Base-by-base conservation (phyloP, 352 stramenopile species). In the Globisporangium solare region DNA sequence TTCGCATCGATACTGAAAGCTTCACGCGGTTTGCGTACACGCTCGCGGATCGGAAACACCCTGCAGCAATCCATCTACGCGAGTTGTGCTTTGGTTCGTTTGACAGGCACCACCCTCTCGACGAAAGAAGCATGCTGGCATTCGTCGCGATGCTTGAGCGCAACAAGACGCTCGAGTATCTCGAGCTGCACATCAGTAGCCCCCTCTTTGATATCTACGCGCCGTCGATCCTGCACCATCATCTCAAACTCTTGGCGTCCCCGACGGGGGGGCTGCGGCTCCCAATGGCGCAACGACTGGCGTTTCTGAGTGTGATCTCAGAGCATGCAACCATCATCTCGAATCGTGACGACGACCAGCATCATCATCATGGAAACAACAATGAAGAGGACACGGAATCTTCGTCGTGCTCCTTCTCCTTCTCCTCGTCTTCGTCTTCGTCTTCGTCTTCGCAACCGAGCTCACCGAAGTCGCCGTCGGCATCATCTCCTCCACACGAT, bases 1-100 rank as follows among this genome's bases (percentile, higher is more conserved):
- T 61, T 10, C 55, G 48, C 21, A 55, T 61, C 14, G 40, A 61
- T n/a, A 24, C 51, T 13, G n/a, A 40, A n/a, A 61, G 48, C 18
- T 50, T 55, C 35, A 20, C 47, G 24, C 43, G 21, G 6, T 61
- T 61, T 47, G 47, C 47, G 2, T 55, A 49, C 22, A 45, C 17
- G 22, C 55, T 61, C 21, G 55, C 35, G 18, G 43, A 48, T 17
- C 55, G n/a, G 5, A 32, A 41, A 1, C 46, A 55, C 20, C 48
- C 55, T 18, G 47, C 37, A 3, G 46, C 48, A 7, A 5, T 22
- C n/a, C 48, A 55, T 14, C 39, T 61, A 15, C 55, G 55, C 3
- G 55, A 61, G 55, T 39, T 61, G 15, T 24, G 68, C 47, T 17
- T 73, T 45, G 40, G 64, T 43, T 42, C 20, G 32, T 18, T 65